Percentiles rank a stretch among this genome's conserved stretches.
phyloP scores from a whole-genome alignment of 1,284 basidiomycete species.

The Xerocomus amazonicus region DNA sequence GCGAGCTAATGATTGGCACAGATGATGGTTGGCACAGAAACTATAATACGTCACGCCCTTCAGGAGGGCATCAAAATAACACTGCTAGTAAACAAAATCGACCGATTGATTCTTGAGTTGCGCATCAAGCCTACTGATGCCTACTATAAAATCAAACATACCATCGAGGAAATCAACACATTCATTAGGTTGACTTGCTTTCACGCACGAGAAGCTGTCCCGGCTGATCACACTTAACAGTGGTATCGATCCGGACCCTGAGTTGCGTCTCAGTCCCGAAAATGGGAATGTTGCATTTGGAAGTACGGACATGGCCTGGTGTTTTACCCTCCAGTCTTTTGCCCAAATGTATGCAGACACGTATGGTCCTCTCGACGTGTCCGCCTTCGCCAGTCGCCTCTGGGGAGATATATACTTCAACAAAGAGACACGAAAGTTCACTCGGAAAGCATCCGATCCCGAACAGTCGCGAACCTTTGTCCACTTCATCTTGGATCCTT shows the following conservation, averaged over 20 bases:
- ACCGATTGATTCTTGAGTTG: conserved; percentile 94
- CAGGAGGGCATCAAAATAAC: conserved; percentile 90
- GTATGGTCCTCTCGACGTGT: conserved; percentile 72
- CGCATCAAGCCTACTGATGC: conserved; percentile 95
- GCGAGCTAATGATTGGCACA: conserved; percentile 31
- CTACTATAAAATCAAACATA: conserved; percentile 98
- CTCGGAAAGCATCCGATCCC: conserved; percentile 77
- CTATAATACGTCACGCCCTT: conserved; percentile 81
- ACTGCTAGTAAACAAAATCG: conserved; percentile 96
- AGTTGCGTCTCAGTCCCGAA: conserved; percentile 87
- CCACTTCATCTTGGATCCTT: conserved; percentile 93
- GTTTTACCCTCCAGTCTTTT: conserved; percentile 93
- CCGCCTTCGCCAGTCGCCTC: conserved; percentile 77
- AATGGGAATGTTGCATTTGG: conserved; percentile 97
- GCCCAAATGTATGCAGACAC: conserved; percentile 96
- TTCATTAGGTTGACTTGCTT: conserved; percentile 71
- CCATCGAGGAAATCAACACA: conserved; percentile 97
- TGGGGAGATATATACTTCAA: conserved; percentile 99
- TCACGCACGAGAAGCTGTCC: background rate
- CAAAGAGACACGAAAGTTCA: conserved; percentile 81
- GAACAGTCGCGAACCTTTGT: conserved; percentile 88
- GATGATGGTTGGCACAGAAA: conserved; percentile 90
- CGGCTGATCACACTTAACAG: conserved; percentile 39
- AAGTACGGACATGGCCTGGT: conserved; percentile 96
- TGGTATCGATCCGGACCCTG: conserved; percentile 84